phyloP scores from a whole-genome alignment of 352 stramenopile species.

The Phytophthora parvispora region DNA sequence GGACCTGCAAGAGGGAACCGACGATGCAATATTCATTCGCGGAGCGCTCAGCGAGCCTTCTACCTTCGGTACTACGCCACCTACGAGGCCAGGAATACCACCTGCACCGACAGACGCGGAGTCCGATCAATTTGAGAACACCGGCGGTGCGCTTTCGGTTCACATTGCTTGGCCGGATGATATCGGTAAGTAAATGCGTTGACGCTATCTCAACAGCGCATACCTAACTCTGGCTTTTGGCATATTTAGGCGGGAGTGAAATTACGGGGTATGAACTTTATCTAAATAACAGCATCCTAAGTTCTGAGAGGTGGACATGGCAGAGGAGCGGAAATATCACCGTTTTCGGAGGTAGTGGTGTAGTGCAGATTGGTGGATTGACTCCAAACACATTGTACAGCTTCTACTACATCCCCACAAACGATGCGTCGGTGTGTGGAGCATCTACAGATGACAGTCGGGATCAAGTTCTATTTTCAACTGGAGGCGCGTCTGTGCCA shows the following conservation, averaged over 20 bases:
- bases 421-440: constrained; percentile 59
- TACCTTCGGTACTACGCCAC: constrained; percentile 40
- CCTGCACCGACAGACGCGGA: constrained; percentile 2
- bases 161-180: constrained; percentile 60
- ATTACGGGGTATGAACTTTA: constrained; percentile 51
- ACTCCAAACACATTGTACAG: constrained; percentile 42
- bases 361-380: constrained; percentile 59
- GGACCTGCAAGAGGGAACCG: constrained; percentile 11
- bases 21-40: constrained; percentile 31
- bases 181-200: constrained; percentile 41
- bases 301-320: constrained; percentile 39
- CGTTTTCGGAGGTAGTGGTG: no score
- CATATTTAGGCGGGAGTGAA: no score
- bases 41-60: constrained; percentile 36
- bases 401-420: constrained; percentile 56
- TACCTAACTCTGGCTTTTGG: background rate
- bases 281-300: constrained; percentile 42
- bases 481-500: constrained; percentile 26
- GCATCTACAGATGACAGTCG: background rate
- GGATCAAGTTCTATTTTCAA: constrained; percentile 30
- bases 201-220: background rate
- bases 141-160: constrained; percentile 56
- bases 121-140: constrained; percentile 25
- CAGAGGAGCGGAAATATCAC: no score
- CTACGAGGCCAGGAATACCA: constrained; percentile 40